Evolutionary conservation across 257 asterid species (phyloP).

Genomic region (Anisodus acutangulus): DNA sequence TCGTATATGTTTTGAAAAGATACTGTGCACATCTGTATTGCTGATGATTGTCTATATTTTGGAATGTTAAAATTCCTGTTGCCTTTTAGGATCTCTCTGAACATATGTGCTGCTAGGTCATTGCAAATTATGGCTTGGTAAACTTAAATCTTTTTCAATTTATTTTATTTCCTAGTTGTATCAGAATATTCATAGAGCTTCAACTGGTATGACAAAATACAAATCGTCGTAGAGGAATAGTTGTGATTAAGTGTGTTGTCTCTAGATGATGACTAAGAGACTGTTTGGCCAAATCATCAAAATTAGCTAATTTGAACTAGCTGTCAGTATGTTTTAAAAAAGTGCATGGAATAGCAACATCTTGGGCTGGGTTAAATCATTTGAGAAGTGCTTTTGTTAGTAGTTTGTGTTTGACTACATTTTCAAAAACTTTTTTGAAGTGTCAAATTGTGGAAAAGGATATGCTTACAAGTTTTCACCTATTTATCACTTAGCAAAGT

Average conservation of each 20-base stretch:
- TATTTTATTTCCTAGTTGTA: conserved; percentile 11
- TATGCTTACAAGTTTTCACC: not conserved
- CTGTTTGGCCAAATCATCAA: not conserved
- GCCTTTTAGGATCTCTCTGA: not conserved
- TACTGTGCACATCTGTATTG: conserved; percentile 7
- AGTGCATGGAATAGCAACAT: not conserved
- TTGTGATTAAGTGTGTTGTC: not conserved
- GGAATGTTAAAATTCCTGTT: not conserved
- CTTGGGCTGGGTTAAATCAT: not conserved
- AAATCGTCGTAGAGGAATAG: not conserved
- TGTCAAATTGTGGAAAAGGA: not conserved
- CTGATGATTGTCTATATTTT: not conserved
- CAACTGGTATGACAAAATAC: not conserved
- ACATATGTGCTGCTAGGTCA: not conserved
- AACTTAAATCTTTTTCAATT: not conserved
- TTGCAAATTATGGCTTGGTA: conserved; percentile 3
- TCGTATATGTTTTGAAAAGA: not conserved
- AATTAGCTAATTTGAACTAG: conserved; percentile 4
- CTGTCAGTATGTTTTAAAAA: not conserved
- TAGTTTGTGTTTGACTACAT: not conserved
- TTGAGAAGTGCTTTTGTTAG: not conserved
- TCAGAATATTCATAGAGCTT: not conserved
- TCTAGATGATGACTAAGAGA: not conserved
- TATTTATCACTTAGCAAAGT: not conserved
- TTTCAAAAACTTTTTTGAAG: not conserved